A percentile compares a stretch with the other conserved stretches of the same genome.
Conservation (phyloP, 2,329 filamentous ascomycete species). For the Ophiognomonia clavigignenti-juglandacearum region DNA sequence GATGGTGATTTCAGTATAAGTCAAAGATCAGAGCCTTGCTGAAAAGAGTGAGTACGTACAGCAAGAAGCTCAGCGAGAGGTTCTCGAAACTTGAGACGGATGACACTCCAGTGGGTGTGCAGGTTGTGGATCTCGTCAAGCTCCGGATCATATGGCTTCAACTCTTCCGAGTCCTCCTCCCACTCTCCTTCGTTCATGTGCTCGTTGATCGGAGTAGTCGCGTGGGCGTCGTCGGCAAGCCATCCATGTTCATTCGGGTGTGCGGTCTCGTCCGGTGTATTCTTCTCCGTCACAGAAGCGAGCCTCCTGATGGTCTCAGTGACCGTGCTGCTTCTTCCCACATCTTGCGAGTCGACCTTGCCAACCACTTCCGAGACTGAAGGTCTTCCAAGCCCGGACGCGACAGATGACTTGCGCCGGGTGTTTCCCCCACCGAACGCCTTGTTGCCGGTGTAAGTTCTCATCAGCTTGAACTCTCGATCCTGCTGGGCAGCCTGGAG, state of each 20-base stretch:
- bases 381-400: conserved; percentile 1
- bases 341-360: conserved; percentile 1
- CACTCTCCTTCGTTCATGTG: conserved; percentile 6
- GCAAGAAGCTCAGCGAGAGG: conserved; percentile 48
- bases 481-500: conserved; percentile 13
- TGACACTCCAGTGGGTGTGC: conserved; percentile 41
- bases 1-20: neutral
- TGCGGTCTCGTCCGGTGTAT: conserved; percentile 7
- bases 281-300: conserved; percentile 7
- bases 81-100: conserved; percentile 47
- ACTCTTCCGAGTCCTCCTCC: conserved; percentile 7
- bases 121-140: conserved; percentile 43
- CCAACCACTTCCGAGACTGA: conserved; percentile 1
- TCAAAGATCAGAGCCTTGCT: neutral
- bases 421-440: neutral
- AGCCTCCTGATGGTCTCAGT: conserved; percentile 4
- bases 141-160: conserved; percentile 12
- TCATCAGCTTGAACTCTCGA: conserved; percentile 12
- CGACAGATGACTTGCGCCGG: conserved; percentile 9
- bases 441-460: conserved; percentile 10
- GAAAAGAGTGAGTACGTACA: conserved; percentile 21
- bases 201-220: neutral
- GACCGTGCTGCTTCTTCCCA: conserved; percentile 1
- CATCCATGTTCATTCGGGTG: conserved; percentile 1
- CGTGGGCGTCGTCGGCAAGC: conserved; percentile 1